These are phyloP conservation scores for Oenanthe javanica DNA, from an alignment of 140 eudicot species.

Conservation along the genomic window DNA sequence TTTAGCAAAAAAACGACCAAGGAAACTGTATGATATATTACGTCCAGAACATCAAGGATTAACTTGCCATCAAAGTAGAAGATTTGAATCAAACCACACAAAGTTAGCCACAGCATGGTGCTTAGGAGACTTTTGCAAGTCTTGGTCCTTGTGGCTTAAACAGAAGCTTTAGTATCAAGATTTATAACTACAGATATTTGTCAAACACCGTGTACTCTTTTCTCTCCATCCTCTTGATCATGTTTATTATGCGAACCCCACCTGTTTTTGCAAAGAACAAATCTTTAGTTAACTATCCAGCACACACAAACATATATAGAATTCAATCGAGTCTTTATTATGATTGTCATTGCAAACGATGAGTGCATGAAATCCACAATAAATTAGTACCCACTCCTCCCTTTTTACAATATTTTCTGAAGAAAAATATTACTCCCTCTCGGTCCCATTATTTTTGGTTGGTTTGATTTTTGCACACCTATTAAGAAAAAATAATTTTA, in stretches of 20 bases:
- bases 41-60: not conserved
- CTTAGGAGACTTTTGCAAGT: not conserved
- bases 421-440: too few species aligned
- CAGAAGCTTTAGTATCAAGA: not conserved
- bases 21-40: not conserved
- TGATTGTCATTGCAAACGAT: not conserved
- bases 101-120: not conserved
- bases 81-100: not conserved
- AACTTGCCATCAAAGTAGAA: not conserved
- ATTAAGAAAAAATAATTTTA: too few species aligned
- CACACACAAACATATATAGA: not conserved
- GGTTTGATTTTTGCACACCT: too few species aligned
- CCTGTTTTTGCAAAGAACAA: not conserved
- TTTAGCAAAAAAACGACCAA: too few species aligned
- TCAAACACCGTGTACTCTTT: constrained; percentile 7
- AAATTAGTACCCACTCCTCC: too few species aligned
- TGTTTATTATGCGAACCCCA: not conserved
- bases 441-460: too few species aligned
- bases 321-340: not conserved
- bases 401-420: too few species aligned
- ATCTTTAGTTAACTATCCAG: not conserved
- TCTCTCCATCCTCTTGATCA: not conserved
- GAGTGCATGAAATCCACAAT: not conserved
- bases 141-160: not conserved
- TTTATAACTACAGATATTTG: not conserved